A percentile compares a stretch with the other conserved stretches of the same genome.
phyloP scores from a whole-genome alignment of 208 protist genomes.

The Leishmania tropica region DNA sequence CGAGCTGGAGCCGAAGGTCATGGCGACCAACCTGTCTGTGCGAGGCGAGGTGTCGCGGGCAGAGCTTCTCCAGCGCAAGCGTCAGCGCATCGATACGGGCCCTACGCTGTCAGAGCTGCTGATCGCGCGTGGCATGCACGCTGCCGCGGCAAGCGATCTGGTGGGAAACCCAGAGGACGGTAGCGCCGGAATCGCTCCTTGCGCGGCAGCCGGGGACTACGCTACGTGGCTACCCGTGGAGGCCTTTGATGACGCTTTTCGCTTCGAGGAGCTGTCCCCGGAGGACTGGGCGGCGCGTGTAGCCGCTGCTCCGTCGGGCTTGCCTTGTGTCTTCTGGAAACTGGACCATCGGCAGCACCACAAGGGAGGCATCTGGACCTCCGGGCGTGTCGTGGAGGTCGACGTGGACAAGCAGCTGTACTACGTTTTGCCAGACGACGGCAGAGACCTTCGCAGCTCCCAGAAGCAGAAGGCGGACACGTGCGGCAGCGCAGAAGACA shows the following conservation, averaged over 20 bases:
- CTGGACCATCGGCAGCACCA: conserved; percentile 30
- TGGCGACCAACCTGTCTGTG: conserved; percentile 65
- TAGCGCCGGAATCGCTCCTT: not conserved
- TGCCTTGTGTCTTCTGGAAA: conserved; percentile 50
- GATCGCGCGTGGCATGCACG: conserved; percentile 52
- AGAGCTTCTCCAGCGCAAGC: conserved; percentile 85
- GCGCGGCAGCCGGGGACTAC: conserved; percentile 34
- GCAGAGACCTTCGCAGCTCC: not conserved
- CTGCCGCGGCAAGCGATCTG: conserved; percentile 4
- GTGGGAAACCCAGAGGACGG: not conserved
- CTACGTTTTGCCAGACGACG: conserved; percentile 8
- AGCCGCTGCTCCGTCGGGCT: conserved; percentile 26
- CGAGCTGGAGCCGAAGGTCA: conserved; percentile 91
- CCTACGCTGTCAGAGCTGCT: conserved; percentile 76
- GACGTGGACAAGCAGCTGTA: conserved; percentile 22
- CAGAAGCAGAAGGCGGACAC: not conserved
- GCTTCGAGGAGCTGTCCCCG: conserved; percentile 82
- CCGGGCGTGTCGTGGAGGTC: conserved; percentile 31
- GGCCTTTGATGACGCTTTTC: conserved; percentile 88
- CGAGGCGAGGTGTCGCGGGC: conserved; percentile 82
- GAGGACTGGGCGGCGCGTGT: conserved; percentile 69
- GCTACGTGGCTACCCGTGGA: conserved; percentile 89
- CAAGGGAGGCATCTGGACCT: conserved; percentile 16
- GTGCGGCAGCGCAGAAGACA: not conserved
- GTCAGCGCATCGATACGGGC: conserved; percentile 57